Base-by-base conservation (phyloP, 2,329 filamentous ascomycete genomes). In the Aureobasidium zeae region DNA sequence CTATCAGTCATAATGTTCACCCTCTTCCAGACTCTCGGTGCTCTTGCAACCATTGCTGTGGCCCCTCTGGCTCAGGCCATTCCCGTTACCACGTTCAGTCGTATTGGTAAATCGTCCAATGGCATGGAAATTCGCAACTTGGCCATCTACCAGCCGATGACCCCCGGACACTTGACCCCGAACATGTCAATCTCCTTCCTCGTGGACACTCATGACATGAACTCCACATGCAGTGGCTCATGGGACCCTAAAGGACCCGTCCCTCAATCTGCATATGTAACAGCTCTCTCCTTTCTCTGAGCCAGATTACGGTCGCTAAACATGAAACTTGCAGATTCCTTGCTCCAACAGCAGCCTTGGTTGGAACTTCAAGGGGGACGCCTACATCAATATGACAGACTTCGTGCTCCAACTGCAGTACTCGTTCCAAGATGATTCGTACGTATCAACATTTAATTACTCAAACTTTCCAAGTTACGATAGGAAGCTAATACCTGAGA, bases 351-450 rank as follows among this genome's bases (percentile, higher is more conserved):
- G 28, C 24, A 36, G 25, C 16, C 28, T 45, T n/a, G 41, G 34
- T 26, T 49, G 46, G 45, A 47, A 46, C 31, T 45, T 49, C 28
- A 30, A 34, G 12, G 37, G 45, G 22, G 20, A 34, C 21, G 46
- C 37, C 4, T 47, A 22, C 39, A 42, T 31, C 12, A 20, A 25
- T 28, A 20, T 47, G 21, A 17, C 30, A n/a, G 17, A 22, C 8
- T 49, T 49, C 28, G 28, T 17, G 8, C 22, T 49, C 13, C 31
- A 49, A 9, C 12, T 49, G 13, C 30, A 48, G 15, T 42, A 49
- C 39, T 34, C 19, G 20, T 47, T 34, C 32, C 17, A 13, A 12
- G 36, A 45, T 17, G 28, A 25, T 24, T 33, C 36, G 33, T 41
- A 19, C 4, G 37, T 15, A 4, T 5, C 13, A 29, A 13, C 4